Conservation (phyloP, 2,329 filamentous ascomycete species). For the Aspergillus sp. region DNA sequence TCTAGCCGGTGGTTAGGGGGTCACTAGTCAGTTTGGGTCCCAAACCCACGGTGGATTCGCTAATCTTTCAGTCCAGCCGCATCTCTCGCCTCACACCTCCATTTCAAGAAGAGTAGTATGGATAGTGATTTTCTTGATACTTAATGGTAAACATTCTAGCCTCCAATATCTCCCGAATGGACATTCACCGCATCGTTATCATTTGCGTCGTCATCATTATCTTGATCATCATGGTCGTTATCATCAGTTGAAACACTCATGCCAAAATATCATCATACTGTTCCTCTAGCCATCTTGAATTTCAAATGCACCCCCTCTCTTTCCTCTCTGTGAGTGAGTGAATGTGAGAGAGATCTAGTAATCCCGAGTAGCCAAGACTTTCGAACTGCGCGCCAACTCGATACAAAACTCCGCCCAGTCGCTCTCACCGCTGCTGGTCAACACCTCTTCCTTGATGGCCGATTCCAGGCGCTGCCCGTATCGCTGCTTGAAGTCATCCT, state of each 20-base stretch:
- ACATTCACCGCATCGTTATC: not conserved
- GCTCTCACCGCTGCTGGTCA: slow-evolving; percentile 48
- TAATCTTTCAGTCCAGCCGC: no score
- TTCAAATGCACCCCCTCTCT: not conserved
- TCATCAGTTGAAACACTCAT: not conserved
- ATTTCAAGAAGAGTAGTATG: no score
- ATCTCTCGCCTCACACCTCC: no score
- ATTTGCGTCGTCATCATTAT: not conserved
- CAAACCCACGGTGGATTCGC: not conserved
- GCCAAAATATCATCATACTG: not conserved
- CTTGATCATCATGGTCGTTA: not conserved
- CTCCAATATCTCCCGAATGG: no score
- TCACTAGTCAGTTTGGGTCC: not conserved
- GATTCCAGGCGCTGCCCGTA: slow-evolving; percentile 75
- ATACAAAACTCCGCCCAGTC: slow-evolving; percentile 78
- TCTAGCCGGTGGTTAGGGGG: not conserved
- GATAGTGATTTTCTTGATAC: no score
- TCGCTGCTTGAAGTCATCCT: slow-evolving; percentile 74
- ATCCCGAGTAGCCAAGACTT: slow-evolving; percentile 14
- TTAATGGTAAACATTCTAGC: no score
- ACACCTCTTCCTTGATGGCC: slow-evolving; percentile 75
- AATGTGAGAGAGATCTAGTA: no score
- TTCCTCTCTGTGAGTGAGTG: no score
- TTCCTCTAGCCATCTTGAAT: not conserved
- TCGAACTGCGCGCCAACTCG: slow-evolving; percentile 54